A percentile compares a stretch with the other conserved stretches of the same genome.
phyloP scores from a whole-genome alignment of 2,329 filamentous ascomycete genomes.

The Diaporthe sp. region DNA sequence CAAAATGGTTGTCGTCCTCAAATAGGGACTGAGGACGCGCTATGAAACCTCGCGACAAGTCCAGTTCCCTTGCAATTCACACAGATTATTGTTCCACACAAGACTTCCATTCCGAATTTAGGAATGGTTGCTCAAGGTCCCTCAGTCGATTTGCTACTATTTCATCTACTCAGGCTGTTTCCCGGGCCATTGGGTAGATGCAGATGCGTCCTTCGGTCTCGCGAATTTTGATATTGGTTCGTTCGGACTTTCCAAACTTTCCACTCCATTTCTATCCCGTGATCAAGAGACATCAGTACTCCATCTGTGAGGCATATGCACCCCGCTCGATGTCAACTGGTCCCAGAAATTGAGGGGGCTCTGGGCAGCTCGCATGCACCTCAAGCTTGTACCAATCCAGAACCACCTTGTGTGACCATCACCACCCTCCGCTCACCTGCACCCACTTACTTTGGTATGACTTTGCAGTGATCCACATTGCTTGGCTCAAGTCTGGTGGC shows the following conservation, averaged over 20 bases:
- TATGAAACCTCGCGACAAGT: neutral
- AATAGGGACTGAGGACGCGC: neutral
- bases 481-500: neutral
- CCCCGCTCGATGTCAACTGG: neutral
- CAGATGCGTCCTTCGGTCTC: neutral
- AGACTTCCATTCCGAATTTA: neutral
- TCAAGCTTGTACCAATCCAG: neutral
- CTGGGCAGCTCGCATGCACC: neutral
- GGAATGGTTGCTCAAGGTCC: too few relatives aligned
- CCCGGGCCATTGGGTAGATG: neutral
- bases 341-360: neutral
- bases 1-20: neutral
- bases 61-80: neutral
- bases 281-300: neutral
- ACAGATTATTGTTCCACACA: neutral
- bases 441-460: neutral
- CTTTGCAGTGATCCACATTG: conserved; percentile 4
- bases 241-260: neutral
- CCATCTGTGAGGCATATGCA: neutral
- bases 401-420: neutral
- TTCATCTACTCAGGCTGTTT: too few relatives aligned
- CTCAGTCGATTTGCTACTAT: neutral
- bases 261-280: neutral
- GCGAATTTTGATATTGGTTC: neutral
- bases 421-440: neutral